phyloP scores from a whole-genome alignment of 495 filamentous ascomycete species.

The Venustampulla echinocandica region DNA sequence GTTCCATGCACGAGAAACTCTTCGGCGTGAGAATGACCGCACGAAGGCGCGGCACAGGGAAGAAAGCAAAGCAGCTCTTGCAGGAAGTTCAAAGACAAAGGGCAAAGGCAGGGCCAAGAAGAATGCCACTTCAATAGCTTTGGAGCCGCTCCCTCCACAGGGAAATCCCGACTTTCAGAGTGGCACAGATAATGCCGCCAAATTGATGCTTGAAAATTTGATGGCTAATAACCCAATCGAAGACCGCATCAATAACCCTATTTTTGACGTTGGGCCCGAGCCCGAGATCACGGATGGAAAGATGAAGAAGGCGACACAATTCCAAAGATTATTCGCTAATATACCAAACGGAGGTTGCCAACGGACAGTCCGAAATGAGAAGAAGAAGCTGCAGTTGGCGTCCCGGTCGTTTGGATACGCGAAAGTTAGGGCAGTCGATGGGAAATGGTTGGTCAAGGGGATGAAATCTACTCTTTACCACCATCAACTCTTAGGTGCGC shows the following conservation, averaged over 20 bases:
- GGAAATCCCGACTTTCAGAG: too few species aligned
- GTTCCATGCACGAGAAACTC: too few species aligned
- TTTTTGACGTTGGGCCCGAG: constrained; percentile 12
- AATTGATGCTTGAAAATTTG: constrained; percentile 13
- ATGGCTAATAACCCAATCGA: constrained; percentile 15
- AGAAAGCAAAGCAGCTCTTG: too few species aligned
- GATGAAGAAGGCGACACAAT: constrained; percentile 10
- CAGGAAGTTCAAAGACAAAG: too few species aligned
- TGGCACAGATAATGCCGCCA: constrained; percentile 5
- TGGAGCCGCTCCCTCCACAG: too few species aligned
- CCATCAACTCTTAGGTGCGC: constrained; percentile 47
- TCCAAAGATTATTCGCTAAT: constrained; percentile 14
- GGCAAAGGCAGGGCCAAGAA: too few species aligned
- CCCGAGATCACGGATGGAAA: background rate
- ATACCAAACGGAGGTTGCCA: constrained; percentile 8
- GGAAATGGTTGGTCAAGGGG: constrained; percentile 39
- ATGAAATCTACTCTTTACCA: constrained; percentile 39
- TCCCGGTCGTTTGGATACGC: constrained; percentile 33
- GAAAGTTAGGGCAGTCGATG: constrained; percentile 27
- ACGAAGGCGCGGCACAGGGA: too few species aligned
- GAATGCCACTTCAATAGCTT: too few species aligned
- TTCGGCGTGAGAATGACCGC: too few species aligned
- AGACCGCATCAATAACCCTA: constrained; percentile 11
- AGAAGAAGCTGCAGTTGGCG: constrained; percentile 24
- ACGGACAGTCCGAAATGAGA: constrained; percentile 6